Conservation (phyloP, 148 eudicot species). For the Pouteria glomerata region DNA sequence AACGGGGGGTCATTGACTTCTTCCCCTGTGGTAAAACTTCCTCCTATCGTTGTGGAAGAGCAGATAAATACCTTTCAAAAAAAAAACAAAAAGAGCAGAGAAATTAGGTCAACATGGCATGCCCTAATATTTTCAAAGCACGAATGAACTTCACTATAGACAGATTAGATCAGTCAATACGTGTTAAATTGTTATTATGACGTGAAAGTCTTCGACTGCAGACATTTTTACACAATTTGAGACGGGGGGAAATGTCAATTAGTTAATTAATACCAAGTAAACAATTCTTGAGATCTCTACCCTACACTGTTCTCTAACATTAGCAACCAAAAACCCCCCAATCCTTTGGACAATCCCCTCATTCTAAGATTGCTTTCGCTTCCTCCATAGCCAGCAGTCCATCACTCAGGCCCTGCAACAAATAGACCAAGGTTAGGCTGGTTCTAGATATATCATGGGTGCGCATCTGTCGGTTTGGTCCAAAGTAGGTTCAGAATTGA, state of each 20-base stretch:
- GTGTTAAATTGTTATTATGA: background rate
- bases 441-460: background rate
- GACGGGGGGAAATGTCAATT: background rate
- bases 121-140: too few relatives aligned
- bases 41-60: too few relatives aligned
- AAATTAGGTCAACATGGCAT: too few relatives aligned
- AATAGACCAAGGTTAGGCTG: background rate
- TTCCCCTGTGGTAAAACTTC: too few relatives aligned
- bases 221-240: background rate
- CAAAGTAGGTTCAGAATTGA: background rate
- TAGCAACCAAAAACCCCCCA: background rate
- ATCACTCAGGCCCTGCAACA: slow-evolving; percentile 9
- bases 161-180: slow-evolving; percentile 2
- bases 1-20: too few relatives aligned
- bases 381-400: background rate
- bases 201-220: background rate
- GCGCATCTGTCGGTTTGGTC: too few relatives aligned
- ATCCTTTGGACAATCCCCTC: background rate
- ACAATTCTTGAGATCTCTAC: slow-evolving; percentile 9
- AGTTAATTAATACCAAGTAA: background rate
- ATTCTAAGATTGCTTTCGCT: background rate
- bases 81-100: too few relatives aligned
- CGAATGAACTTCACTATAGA: too few relatives aligned
- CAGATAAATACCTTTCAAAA: too few relatives aligned
- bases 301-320: slow-evolving; percentile 4